Percentiles rank a stretch among this genome's conserved stretches.
These are phyloP conservation scores for Kurtzmaniella quercitrusa DNA, from an alignment of 1,139 yeast species.

Conservation along the genomic window DNA sequence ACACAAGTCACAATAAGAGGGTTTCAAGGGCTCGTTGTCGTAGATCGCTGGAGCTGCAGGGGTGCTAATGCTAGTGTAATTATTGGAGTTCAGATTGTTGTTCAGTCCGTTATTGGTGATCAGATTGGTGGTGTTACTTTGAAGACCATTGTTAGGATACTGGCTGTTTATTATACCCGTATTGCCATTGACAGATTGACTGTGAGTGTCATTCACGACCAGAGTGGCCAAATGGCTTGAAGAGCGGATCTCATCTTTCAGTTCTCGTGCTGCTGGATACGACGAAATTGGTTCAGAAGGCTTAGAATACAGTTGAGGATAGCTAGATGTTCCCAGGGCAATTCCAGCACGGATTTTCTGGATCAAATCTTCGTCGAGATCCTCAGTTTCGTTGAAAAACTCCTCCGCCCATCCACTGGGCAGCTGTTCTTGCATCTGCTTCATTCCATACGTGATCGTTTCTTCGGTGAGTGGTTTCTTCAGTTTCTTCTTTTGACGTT, in stretches of 20 bases:
- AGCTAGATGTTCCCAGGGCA: not conserved
- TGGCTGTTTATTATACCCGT: not conserved
- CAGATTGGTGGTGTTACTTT: too few relatives aligned
- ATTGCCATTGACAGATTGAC: not conserved
- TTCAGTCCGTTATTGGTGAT: too few relatives aligned
- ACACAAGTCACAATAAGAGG: constrained; percentile 26
- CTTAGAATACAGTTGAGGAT: not conserved
- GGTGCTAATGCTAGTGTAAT: not conserved
- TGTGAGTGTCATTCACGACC: not conserved
- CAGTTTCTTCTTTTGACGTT: constrained; percentile 44
- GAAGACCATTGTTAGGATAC: not conserved
- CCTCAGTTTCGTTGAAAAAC: constrained; percentile 25
- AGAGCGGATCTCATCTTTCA: not conserved
- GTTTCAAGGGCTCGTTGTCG: constrained; percentile 8
- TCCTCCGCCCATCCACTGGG: constrained; percentile 8
- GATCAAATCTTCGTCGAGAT: constrained; percentile 34
- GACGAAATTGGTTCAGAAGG: not conserved
- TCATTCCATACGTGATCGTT: constrained; percentile 46
- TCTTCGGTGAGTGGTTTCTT: constrained; percentile 47
- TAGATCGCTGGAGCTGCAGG: not conserved
- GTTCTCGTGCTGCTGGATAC: not conserved
- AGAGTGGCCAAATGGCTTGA: not conserved
- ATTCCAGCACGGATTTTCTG: not conserved
- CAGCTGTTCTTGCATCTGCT: constrained; percentile 41
- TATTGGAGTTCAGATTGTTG: not conserved